Conservation (phyloP, 768 basidiomycete species). For the Leccinum aurantiacum region DNA sequence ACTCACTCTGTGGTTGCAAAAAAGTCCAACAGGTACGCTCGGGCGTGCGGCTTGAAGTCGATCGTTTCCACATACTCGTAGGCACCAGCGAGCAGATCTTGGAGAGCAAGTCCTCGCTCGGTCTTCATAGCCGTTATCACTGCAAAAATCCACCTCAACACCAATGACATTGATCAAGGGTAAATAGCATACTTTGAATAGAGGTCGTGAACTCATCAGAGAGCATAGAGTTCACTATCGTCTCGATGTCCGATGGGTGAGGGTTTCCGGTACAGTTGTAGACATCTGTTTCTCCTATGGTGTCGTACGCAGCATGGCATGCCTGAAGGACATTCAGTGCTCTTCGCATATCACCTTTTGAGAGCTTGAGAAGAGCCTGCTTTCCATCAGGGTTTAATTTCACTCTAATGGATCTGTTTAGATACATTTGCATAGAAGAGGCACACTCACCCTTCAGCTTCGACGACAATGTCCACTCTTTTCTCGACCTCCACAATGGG, state of each 20-base stretch:
- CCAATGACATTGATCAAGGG: not conserved
- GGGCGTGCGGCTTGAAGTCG: conserved; percentile 81
- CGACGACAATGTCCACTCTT: conserved; percentile 73
- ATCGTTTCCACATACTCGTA: conserved; percentile 89
- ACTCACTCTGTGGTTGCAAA: conserved; percentile 94
- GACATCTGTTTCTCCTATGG: conserved; percentile 84
- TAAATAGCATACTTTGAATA: conserved; percentile 61
- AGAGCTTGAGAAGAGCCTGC: conserved; percentile 88
- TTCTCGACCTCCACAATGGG: conserved; percentile 85
- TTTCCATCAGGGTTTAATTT: conserved; percentile 85
- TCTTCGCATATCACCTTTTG: conserved; percentile 95
- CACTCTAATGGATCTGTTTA: conserved; percentile 52
- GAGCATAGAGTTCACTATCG: conserved; percentile 93
- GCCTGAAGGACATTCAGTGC: conserved; percentile 96
- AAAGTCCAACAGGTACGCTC: conserved; percentile 89
- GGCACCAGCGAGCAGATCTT: conserved; percentile 89
- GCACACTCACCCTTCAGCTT: conserved; percentile 71
- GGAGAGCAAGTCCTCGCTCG: conserved; percentile 90
- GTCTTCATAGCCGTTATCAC: conserved; percentile 87
- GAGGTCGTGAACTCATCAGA: conserved; percentile 93
- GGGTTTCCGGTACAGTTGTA: conserved; percentile 98
- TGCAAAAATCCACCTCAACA: conserved; percentile 32
- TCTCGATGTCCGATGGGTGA: conserved; percentile 91
- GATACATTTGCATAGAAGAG: not conserved
- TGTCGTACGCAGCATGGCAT: conserved; percentile 95